Percentiles rank a stretch among this genome's conserved stretches.
phyloP scores from a whole-genome alignment of 2,329 filamentous ascomycete species.

The Calonectria pauciramosa region DNA sequence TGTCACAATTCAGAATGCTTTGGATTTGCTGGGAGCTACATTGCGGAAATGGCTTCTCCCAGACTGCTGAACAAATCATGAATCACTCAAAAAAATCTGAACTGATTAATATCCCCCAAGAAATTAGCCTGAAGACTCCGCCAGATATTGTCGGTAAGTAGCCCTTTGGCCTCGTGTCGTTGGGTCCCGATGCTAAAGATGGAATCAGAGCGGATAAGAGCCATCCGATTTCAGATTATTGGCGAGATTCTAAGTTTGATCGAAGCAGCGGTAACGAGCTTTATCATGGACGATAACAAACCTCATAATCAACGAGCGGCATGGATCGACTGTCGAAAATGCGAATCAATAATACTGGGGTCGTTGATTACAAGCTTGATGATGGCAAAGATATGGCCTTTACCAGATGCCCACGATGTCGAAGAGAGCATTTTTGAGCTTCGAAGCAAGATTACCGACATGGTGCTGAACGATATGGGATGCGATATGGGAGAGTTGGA shows the following conservation, averaged over 20 bases:
- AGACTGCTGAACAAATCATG: slow-evolving; percentile 26
- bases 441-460: slow-evolving; percentile 36
- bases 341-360: slow-evolving; percentile 52
- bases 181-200: not conserved
- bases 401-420: slow-evolving; percentile 40
- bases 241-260: slow-evolving; percentile 42
- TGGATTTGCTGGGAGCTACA: slow-evolving; percentile 49
- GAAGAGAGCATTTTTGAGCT: slow-evolving; percentile 41
- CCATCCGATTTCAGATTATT: slow-evolving; percentile 40
- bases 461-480: slow-evolving; percentile 45
- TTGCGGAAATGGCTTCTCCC: slow-evolving; percentile 33
- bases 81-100: slow-evolving; percentile 1
- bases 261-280: slow-evolving; percentile 37
- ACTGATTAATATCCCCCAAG: not conserved
- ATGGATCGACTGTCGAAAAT: slow-evolving; percentile 49
- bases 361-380: slow-evolving; percentile 50
- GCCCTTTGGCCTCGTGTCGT: not conserved
- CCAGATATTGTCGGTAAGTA: slow-evolving; percentile 13
- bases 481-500: slow-evolving; percentile 14
- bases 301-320: slow-evolving; percentile 38
- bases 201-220: slow-evolving; percentile 30
- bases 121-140: not conserved
- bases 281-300: slow-evolving; percentile 44
- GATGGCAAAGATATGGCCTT: slow-evolving; percentile 48
- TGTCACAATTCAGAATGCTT: slow-evolving; percentile 39